phyloP scores from a whole-genome alignment of 805 yeast genomes.

The Wickerhamomyces hampshirensis region DNA sequence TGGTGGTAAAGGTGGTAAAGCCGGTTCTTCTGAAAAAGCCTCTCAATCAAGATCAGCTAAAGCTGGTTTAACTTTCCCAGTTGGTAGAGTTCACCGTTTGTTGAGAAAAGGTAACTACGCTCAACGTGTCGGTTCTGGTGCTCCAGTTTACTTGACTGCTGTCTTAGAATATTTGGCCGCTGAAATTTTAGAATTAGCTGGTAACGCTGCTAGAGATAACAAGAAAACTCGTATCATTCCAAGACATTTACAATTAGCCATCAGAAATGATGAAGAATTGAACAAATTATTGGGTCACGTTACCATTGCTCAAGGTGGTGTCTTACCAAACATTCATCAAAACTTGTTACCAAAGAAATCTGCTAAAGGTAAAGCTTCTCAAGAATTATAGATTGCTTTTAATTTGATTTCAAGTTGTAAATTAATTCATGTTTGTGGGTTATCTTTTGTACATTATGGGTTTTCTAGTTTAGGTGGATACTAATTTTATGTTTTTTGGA shows the following conservation, averaged over 20 bases:
- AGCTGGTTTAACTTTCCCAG: constrained; percentile 99
- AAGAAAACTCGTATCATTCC: constrained; percentile 98
- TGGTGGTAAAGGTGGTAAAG: constrained; percentile 77
- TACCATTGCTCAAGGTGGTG: constrained; percentile 99
- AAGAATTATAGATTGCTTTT: constrained; percentile 43
- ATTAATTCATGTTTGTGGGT: constrained; percentile 13
- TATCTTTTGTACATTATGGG: constrained; percentile 22
- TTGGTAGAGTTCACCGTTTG: constrained; percentile 97
- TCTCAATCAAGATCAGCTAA: constrained; percentile 97
- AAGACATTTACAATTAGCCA: constrained; percentile 97
- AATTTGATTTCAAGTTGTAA: constrained; percentile 8
- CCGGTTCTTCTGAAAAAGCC: constrained; percentile 91
- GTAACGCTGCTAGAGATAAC: constrained; percentile 99
- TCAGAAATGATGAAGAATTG: constrained; percentile 98
- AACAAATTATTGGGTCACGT: constrained; percentile 91
- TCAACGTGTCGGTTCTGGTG: constrained; percentile 98
- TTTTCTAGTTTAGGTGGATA: constrained; percentile 22
- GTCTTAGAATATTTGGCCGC: constrained; percentile 97
- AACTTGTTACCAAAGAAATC: constrained; percentile 81
- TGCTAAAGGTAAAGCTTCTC: constrained; percentile 58
- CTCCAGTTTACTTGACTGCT: constrained; percentile 96
- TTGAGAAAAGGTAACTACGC: constrained; percentile 97
- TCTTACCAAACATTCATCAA: constrained; percentile 95
- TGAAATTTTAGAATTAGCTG: constrained; percentile 97
- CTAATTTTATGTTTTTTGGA: constrained; percentile 17